Conservation (phyloP, 768 basidiomycete genomes). For the Suillus tomentosus region DNA sequence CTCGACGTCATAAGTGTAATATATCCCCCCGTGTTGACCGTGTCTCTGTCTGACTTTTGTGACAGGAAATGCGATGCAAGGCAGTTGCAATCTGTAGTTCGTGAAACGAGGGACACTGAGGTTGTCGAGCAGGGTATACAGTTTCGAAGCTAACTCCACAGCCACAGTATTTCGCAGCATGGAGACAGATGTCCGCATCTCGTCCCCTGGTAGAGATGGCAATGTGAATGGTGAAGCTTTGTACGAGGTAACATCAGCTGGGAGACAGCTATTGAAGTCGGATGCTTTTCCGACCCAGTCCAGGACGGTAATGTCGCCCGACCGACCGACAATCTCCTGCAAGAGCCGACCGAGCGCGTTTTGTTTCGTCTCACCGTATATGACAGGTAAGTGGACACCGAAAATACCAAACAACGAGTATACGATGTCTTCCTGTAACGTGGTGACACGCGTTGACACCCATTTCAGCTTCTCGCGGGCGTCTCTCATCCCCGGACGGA, state of each 20-base stretch:
- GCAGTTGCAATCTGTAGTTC: not conserved
- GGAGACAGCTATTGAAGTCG: slow-evolving; percentile 10
- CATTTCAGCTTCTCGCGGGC: not conserved
- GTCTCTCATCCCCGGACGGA: not conserved
- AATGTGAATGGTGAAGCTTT: not conserved
- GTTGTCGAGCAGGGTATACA: not conserved
- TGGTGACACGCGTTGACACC: not conserved
- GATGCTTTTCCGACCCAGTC: slow-evolving; percentile 9
- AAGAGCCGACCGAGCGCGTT: not conserved
- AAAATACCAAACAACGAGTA: not conserved
- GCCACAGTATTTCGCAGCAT: not conserved
- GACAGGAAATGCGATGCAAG: not conserved
- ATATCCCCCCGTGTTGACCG: not conserved
- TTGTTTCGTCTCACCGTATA: not conserved
- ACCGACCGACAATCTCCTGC: not conserved
- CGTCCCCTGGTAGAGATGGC: not conserved
- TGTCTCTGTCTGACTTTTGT: not conserved
- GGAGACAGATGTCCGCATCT: not conserved
- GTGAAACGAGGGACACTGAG: not conserved
- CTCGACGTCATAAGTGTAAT: not conserved
- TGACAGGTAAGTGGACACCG: not conserved
- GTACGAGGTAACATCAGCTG: not conserved
- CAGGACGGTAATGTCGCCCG: slow-evolving; percentile 3
- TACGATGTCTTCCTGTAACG: not conserved
- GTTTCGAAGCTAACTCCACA: not conserved